Base-by-base conservation (phyloP, 139 green algal genomes). In the Chlorella sp. region DNA sequence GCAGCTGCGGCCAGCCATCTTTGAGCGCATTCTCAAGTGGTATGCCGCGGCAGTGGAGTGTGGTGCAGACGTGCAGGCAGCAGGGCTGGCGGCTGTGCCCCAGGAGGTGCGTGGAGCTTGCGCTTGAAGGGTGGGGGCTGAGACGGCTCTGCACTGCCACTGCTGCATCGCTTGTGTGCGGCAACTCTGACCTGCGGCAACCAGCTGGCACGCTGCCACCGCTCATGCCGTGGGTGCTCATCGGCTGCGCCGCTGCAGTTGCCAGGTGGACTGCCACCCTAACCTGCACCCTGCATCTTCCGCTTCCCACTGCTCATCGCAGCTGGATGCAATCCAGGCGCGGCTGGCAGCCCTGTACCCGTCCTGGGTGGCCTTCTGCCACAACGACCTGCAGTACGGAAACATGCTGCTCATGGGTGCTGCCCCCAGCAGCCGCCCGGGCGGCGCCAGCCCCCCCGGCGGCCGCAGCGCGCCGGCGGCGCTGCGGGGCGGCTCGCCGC, bases 381-480 rank as follows among this genome's bases (percentile, higher is more conserved):
- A 96, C 87, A 95, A 94, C 79, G 93, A 96, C 81, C 81, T 95
- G 36, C 93, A 95, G 85, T 95, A 92, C 55, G 93, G 91, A 69
- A 96, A 96, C 89, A 93, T 96, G 78, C 89, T 96, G 75, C 62
- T 90, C 0, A 25, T 30, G 26, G 62, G 28, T 12, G 56, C 30
- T 18, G 51, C 51, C 2, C 51, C 51, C 75, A 30, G 47, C 75
- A 57, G 30, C 56, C 34, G 51, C 0, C n/a, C 47, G 41, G 38
- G 75, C 21, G 41, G 32, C 6, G 56, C 23, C 13, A 60, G 51
- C 51, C 51, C 51, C 12, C 51, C 51, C 74, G 36, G 83, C 69
- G 25, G 32, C 47, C 34, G 38, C 38, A 63, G 80, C 51, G 51
- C 51, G 51, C 51, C 51, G 2, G 51, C 51, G 21, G 51, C 51